Conservation (phyloP, 495 filamentous ascomycete genomes). For the Lindgomyces ingoldianus region DNA sequence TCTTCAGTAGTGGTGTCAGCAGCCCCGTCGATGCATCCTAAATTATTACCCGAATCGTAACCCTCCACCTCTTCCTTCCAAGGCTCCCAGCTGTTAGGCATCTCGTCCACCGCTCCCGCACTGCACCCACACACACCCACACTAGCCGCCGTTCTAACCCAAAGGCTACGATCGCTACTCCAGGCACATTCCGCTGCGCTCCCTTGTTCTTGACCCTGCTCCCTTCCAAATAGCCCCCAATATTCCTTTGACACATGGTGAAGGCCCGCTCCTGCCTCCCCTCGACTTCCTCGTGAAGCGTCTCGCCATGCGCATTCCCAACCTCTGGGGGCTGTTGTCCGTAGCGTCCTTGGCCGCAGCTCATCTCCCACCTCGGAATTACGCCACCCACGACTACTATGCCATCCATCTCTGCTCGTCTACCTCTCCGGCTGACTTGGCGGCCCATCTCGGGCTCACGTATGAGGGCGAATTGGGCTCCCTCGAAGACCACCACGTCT, state of each 20-base stretch:
- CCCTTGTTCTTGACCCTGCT: too few relatives aligned
- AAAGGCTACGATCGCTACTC: background rate
- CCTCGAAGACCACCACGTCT: constrained; percentile 80
- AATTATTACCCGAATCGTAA: constrained; percentile 15
- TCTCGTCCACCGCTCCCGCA: background rate
- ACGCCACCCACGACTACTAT: constrained; percentile 82
- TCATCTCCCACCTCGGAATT: constrained; percentile 50
- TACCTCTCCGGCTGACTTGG: constrained; percentile 69
- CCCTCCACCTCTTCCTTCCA: constrained; percentile 1
- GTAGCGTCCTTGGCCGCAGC: constrained; percentile 42
- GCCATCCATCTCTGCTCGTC: constrained; percentile 74
- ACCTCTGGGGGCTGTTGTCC: constrained; percentile 51
- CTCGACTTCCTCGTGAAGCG: background rate
- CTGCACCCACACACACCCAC: background rate
- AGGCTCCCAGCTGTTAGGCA: background rate
- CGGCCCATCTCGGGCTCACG: constrained; percentile 68
- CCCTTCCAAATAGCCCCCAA: too few relatives aligned
- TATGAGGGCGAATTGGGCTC: constrained; percentile 85
- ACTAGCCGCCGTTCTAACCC: background rate
- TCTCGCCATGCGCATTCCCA: constrained; percentile 48
- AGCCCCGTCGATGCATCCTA: background rate
- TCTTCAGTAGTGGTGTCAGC: background rate
- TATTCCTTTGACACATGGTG: background rate
- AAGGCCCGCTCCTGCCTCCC: background rate
- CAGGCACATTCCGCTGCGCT: background rate